These are phyloP conservation scores for Lycium barbarum DNA, from an alignment of 257 asterid genomes.

Conservation along the genomic window DNA sequence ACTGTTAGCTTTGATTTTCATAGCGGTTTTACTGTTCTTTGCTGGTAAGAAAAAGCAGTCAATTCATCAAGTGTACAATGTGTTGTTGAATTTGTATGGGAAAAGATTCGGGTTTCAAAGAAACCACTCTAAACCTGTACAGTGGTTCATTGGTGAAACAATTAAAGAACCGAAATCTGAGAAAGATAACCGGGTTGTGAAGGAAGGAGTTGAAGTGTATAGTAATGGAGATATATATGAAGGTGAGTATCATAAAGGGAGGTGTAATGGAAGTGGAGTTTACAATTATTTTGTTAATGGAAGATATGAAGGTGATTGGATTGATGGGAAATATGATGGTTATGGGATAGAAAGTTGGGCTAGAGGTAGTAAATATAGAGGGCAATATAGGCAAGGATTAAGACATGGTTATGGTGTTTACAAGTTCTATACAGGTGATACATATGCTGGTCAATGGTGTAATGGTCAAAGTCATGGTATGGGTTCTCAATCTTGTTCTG, in stretches of 20 bases:
- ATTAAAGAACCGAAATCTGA: slow-evolving; percentile 30
- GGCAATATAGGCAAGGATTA: slow-evolving; percentile 26
- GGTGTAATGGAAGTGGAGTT: slow-evolving; percentile 55
- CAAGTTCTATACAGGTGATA: slow-evolving; percentile 39
- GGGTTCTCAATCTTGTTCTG: slow-evolving; percentile 34
- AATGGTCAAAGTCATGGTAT: slow-evolving; percentile 36
- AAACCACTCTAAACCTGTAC: slow-evolving; percentile 64
- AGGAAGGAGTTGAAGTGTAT: slow-evolving; percentile 58
- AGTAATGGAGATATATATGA: slow-evolving; percentile 56
- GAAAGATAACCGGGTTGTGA: neutral
- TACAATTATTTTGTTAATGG: slow-evolving; percentile 50
- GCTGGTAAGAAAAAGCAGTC: slow-evolving; percentile 53
- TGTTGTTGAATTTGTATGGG: slow-evolving; percentile 45
- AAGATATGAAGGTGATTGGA: slow-evolving; percentile 75
- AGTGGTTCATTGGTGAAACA: slow-evolving; percentile 83
- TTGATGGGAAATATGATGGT: slow-evolving; percentile 43
- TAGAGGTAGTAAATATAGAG: slow-evolving; percentile 61
- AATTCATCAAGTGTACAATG: slow-evolving; percentile 44
- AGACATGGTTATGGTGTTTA: slow-evolving; percentile 39
- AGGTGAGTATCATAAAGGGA: slow-evolving; percentile 56
- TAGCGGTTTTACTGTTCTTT: slow-evolving; percentile 64
- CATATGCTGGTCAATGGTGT: slow-evolving; percentile 34
- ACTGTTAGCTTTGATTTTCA: slow-evolving; percentile 56
- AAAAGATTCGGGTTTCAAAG: slow-evolving; percentile 50
- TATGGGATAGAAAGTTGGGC: slow-evolving; percentile 93